Evolutionary conservation across 805 yeast genomes (phyloP).

Genomic region (Ogataea parapolymorpha): DNA sequence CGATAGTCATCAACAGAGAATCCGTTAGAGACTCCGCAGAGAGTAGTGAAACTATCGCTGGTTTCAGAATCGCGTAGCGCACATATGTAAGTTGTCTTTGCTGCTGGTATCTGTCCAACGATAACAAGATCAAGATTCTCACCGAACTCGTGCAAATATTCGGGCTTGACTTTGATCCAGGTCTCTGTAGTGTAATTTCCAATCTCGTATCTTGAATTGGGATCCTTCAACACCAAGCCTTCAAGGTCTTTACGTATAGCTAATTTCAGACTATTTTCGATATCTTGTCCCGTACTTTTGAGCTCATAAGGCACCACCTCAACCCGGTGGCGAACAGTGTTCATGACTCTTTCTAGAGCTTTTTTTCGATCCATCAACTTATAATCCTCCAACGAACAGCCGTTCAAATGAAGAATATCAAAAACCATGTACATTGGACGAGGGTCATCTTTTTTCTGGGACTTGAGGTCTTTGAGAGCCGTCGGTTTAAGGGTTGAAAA

Average conservation of each 20-base stretch:
- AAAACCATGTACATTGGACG: conserved; percentile 63
- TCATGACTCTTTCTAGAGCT: conserved; percentile 41
- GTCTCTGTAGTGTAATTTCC: conserved; percentile 51
- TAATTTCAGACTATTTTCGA: conserved; percentile 50
- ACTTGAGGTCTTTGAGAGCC: conserved; percentile 50
- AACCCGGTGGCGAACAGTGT: conserved; percentile 46
- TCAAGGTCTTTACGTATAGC: conserved; percentile 68
- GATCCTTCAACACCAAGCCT: conserved; percentile 76
- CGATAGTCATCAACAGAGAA: conserved; percentile 61
- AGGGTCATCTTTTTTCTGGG: conserved; percentile 12
- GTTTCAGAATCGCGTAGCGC: conserved; percentile 53
- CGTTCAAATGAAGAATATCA: conserved; percentile 73
- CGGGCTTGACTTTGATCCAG: conserved; percentile 95
- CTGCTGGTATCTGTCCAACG: conserved; percentile 73
- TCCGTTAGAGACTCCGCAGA: conserved; percentile 84
- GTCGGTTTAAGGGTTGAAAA: conserved; percentile 77
- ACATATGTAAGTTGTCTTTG: conserved; percentile 69
- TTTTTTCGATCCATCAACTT: conserved; percentile 56
- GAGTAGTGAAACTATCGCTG: conserved; percentile 49
- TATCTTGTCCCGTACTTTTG: conserved; percentile 47
- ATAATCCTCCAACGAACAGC: conserved; percentile 49
- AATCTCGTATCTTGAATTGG: conserved; percentile 53
- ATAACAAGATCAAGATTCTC: conserved; percentile 78
- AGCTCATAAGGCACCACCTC: conserved; percentile 43
- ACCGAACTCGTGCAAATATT: conserved; percentile 80